Conservation (phyloP, 805 yeast genomes). For the Metschnikowia noctiluminum region DNA sequence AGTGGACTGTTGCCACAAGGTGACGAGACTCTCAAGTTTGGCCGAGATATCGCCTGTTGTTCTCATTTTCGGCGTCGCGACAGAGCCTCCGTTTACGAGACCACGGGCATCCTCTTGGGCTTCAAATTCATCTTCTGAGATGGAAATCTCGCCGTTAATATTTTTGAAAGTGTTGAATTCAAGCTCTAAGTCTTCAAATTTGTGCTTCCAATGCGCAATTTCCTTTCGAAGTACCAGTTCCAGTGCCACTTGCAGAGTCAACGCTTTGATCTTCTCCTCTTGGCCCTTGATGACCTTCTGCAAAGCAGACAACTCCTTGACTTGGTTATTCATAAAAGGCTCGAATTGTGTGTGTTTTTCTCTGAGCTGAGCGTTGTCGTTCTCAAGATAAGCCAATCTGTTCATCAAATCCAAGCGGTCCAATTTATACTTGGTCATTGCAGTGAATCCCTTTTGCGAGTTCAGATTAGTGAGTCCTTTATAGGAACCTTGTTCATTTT, state of each 20-base stretch:
- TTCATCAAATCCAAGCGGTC: conserved; percentile 43
- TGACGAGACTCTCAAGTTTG: conserved; percentile 16
- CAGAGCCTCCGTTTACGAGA: conserved; percentile 18
- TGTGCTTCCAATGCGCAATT: conserved; percentile 45
- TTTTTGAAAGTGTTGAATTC: conserved; percentile 43
- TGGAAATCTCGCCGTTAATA: conserved; percentile 31
- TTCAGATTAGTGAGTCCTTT: conserved; percentile 27
- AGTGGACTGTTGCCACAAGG: conserved; percentile 9
- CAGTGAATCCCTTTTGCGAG: conserved; percentile 23
- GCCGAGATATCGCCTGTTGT: conserved; percentile 1
- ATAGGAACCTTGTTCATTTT: conserved; percentile 6
- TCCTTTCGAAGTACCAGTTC: conserved; percentile 46
- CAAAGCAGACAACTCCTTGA: conserved; percentile 49
- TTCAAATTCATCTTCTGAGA: conserved; percentile 28
- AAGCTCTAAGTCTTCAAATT: conserved; percentile 40
- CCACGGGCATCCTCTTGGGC: conserved; percentile 16
- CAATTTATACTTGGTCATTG: conserved; percentile 38
- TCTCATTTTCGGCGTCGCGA: conserved; percentile 20
- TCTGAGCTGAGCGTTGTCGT: conserved; percentile 43
- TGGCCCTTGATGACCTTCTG: conserved; percentile 55
- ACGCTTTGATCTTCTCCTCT: conserved; percentile 41
- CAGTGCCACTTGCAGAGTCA: conserved; percentile 39
- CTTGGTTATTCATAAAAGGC: conserved; percentile 50
- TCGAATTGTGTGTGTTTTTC: conserved; percentile 46
- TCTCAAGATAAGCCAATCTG: conserved; percentile 41